Conservation (phyloP, 2,329 filamentous ascomycete species). For the Penicillium sp. region DNA sequence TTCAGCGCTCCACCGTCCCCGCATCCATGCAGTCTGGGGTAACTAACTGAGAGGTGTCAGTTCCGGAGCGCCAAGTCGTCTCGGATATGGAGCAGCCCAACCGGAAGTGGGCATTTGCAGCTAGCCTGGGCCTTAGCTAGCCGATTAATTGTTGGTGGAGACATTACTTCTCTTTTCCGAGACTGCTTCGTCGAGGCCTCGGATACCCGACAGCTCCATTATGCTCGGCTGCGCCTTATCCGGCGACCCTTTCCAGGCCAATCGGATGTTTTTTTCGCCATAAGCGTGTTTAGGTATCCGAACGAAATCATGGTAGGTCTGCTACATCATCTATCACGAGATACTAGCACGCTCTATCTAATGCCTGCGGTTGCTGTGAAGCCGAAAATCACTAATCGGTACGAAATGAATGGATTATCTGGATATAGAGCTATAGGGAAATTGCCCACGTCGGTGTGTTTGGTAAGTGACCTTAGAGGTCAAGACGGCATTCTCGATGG, state of each 20-base stretch:
- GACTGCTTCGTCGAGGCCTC: not conserved
- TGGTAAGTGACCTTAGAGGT: not conserved
- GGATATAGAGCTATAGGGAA: not conserved
- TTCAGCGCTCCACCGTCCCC: not conserved
- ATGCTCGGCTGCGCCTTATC: not conserved
- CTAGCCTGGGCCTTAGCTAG: not conserved
- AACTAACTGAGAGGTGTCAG: not conserved
- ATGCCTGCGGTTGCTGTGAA: too few species aligned
- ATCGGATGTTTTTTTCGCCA: not conserved
- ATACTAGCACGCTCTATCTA: not conserved
- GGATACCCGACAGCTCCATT: not conserved
- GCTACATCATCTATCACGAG: not conserved
- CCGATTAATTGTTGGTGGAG: too few species aligned
- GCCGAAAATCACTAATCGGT: not conserved
- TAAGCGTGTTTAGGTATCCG: not conserved
- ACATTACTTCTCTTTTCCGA: not conserved
- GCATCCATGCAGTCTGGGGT: slow-evolving; percentile 4
- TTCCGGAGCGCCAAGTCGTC: not conserved
- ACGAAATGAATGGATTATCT: not conserved
- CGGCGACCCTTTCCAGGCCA: not conserved
- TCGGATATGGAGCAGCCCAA: not conserved
- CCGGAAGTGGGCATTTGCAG: not conserved
- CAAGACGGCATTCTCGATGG: not conserved
- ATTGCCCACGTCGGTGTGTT: not conserved
- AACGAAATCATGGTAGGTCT: not conserved